Conservation (phyloP, 2,329 filamentous ascomycete genomes). For the Trichoderma polysporum region DNA sequence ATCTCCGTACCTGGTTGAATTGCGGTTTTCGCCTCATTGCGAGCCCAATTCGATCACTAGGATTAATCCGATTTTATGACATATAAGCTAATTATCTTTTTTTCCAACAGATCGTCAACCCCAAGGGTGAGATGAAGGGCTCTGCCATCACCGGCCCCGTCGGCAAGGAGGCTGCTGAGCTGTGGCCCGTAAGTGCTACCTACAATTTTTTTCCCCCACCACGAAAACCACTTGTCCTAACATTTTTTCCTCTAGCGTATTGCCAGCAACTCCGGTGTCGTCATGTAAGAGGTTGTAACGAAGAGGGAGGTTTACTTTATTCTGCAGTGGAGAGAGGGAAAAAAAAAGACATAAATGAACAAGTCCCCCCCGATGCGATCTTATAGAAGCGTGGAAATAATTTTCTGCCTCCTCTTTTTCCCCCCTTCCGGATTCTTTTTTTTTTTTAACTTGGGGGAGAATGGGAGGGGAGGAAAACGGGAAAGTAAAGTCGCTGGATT, state of each 20-base stretch:
- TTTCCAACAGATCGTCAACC: constrained; percentile 84
- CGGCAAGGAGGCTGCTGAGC: constrained; percentile 99
- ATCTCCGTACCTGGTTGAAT: background rate
- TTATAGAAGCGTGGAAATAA: constrained; percentile 32
- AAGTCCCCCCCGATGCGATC: constrained; percentile 37
- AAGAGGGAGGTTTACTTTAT: constrained; percentile 14
- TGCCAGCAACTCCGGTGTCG: constrained; percentile 99
- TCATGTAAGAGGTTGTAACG: constrained; percentile 71
- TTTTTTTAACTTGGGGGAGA: background rate
- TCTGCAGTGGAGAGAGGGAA: constrained; percentile 25
- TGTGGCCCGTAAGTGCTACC: constrained; percentile 81
- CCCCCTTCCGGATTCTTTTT: constrained; percentile 19
- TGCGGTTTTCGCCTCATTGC: background rate
- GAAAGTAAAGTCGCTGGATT: constrained; percentile 42
- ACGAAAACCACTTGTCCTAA: background rate
- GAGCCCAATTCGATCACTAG: background rate
- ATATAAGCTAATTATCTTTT: constrained; percentile 36
- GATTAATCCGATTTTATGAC: background rate
- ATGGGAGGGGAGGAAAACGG: constrained; percentile 24
- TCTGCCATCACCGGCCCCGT: constrained; percentile 98
- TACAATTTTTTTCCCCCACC: background rate
- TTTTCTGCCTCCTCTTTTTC: constrained; percentile 12
- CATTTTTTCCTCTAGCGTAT: constrained; percentile 68
- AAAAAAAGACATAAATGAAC: constrained; percentile 32
- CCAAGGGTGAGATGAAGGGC: constrained; percentile 99